These are phyloP conservation scores for Immersiporthe knoxdaviesiana DNA, from an alignment of 2,329 filamentous ascomycete species.

Conservation along the genomic window DNA sequence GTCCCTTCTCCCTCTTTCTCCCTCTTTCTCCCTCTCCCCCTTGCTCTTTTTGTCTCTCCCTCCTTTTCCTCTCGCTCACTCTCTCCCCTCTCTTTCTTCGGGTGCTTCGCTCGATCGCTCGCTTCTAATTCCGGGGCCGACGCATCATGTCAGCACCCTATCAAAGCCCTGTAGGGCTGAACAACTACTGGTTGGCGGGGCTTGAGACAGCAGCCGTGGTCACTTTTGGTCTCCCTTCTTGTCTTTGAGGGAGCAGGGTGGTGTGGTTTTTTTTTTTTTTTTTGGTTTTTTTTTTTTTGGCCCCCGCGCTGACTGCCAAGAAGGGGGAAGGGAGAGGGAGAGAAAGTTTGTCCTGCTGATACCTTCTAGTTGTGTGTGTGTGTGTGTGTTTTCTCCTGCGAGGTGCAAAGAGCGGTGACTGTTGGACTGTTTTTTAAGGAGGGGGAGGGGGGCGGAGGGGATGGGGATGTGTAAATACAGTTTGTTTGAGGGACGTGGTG, in stretches of 20 bases:
- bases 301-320: neutral
- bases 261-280: too few relatives aligned
- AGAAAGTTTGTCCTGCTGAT: neutral
- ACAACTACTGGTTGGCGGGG: neutral
- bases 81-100: too few relatives aligned
- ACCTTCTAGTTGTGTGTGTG: neutral
- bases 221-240: neutral
- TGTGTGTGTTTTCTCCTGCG: neutral
- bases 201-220: neutral
- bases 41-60: too few relatives aligned
- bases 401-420: neutral
- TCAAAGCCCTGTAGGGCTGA: conserved; percentile 19
- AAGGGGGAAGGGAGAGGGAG: neutral
- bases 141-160: conserved; percentile 14
- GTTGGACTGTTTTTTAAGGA: neutral
- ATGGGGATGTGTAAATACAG: neutral
- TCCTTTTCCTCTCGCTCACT: neutral
- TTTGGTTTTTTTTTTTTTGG: neutral
- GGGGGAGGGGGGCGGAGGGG: too few relatives aligned
- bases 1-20: too few relatives aligned
- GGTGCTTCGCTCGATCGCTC: neutral
- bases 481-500: neutral
- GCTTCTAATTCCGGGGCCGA: neutral
- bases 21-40: too few relatives aligned
- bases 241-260: too few relatives aligned